Conservation (phyloP, 352 stramenopile genomes). For the Globisporangium spiculum region DNA sequence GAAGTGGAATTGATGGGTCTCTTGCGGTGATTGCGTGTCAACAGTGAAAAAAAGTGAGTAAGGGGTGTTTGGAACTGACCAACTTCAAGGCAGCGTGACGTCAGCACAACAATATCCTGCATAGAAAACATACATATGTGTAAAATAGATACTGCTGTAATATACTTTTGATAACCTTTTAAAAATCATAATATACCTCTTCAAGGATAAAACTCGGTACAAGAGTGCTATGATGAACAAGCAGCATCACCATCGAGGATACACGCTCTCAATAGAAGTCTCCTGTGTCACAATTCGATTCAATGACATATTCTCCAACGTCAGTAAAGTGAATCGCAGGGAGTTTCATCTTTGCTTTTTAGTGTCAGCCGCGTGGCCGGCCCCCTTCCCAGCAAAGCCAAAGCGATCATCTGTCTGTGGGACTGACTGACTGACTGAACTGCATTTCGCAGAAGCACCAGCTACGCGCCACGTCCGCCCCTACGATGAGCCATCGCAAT, state of each 20-base stretch:
- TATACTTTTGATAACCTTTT: background rate
- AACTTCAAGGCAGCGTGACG: background rate
- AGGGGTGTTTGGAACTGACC: too few species aligned
- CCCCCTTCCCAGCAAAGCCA: background rate
- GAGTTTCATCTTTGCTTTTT: slow-evolving; percentile 1
- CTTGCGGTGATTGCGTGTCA: background rate
- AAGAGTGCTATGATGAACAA: background rate
- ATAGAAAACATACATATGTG: background rate
- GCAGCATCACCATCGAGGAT: background rate
- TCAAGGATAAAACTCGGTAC: background rate
- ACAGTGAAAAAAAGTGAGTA: background rate
- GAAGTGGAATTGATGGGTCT: background rate
- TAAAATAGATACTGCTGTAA: background rate
- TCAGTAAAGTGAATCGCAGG: background rate
- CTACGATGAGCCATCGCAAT: slow-evolving; percentile 49
- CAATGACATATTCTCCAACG: background rate
- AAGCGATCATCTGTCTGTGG: background rate
- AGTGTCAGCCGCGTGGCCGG: background rate
- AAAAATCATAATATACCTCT: background rate
- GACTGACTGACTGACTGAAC: background rate
- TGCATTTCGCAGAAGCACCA: background rate
- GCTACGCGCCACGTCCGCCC: background rate
- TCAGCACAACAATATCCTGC: background rate
- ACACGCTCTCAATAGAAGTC: background rate
- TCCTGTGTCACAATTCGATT: background rate